phyloP scores from a whole-genome alignment of 257 asterid species.

The Verbena officinalis region DNA sequence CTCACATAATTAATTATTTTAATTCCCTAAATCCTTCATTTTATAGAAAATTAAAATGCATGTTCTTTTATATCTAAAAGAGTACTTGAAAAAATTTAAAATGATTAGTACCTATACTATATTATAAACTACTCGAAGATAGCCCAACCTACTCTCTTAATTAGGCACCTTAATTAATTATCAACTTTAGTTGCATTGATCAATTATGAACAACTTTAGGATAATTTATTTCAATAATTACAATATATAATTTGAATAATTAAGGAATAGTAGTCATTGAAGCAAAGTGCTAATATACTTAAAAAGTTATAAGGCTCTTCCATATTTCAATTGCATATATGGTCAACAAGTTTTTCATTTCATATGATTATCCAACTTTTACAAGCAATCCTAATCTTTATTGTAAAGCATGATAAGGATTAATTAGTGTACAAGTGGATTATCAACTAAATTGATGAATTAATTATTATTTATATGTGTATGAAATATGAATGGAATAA shows the following conservation, averaged over 20 bases:
- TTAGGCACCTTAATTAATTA: neutral
- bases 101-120: no score
- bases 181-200: neutral
- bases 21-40: no score
- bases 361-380: constrained; percentile 8
- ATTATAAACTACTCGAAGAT: no score
- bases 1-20: no score
- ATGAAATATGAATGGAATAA: constrained; percentile 18
- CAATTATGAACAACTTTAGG: neutral
- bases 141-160: neutral
- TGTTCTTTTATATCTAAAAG: no score
- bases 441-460: neutral
- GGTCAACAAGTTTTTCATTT: constrained; percentile 8
- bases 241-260: neutral
- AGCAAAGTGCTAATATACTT: neutral
- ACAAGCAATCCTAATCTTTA: constrained; percentile 23
- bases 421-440: constrained; percentile 28
- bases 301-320: neutral
- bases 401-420: constrained; percentile 17
- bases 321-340: constrained; percentile 8
- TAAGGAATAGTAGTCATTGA: neutral
- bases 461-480: neutral
- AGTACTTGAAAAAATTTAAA: no score
- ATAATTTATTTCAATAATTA: neutral
- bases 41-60: no score